phyloP scores from a whole-genome alignment of 2,329 filamentous ascomycete species.

The Bipolaris oryzae region DNA sequence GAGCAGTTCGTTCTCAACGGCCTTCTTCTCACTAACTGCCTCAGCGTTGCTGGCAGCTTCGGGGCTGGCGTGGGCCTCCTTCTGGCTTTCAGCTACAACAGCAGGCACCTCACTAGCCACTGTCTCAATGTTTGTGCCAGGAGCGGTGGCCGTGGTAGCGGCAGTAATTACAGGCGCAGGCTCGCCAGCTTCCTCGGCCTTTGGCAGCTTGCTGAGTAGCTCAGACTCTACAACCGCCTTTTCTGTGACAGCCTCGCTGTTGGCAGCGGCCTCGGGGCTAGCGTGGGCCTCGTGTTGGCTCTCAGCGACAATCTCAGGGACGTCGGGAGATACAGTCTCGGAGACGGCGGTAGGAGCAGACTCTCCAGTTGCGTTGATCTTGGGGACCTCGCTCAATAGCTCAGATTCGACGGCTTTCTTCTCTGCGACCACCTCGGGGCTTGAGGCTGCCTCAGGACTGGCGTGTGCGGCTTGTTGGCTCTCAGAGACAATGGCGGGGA shows the following conservation, averaged over 20 bases:
- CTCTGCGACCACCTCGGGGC: constrained; percentile 68
- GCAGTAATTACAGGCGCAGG: constrained; percentile 27
- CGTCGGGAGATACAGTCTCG: constrained; percentile 40
- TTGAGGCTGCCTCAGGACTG: constrained; percentile 69
- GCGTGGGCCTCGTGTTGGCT: constrained; percentile 70
- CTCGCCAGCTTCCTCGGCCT: constrained; percentile 32
- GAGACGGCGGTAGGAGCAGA: constrained; percentile 25
- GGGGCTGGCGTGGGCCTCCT: constrained; percentile 65
- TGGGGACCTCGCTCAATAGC: constrained; percentile 67
- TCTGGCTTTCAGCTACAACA: constrained; percentile 73
- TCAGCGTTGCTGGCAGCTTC: constrained; percentile 69
- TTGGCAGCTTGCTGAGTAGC: constrained; percentile 56
- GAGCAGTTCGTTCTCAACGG: constrained; percentile 74
- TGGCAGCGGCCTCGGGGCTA: constrained; percentile 69
- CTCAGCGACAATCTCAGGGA: constrained; percentile 69
- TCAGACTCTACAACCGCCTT: constrained; percentile 75
- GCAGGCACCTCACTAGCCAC: constrained; percentile 55
- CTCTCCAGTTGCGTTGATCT: constrained; percentile 51
- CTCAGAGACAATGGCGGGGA: constrained; percentile 69
- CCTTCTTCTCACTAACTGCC: constrained; percentile 73
- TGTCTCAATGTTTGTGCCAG: constrained; percentile 14
- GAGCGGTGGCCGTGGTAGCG: constrained; percentile 16
- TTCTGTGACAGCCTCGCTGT: constrained; percentile 68
- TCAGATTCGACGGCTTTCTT: constrained; percentile 75
- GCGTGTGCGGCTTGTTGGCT: constrained; percentile 70